A percentile compares a stretch with the other conserved stretches of the same genome.
phyloP scores from a whole-genome alignment of 805 yeast species.

The Candida patagonica region DNA sequence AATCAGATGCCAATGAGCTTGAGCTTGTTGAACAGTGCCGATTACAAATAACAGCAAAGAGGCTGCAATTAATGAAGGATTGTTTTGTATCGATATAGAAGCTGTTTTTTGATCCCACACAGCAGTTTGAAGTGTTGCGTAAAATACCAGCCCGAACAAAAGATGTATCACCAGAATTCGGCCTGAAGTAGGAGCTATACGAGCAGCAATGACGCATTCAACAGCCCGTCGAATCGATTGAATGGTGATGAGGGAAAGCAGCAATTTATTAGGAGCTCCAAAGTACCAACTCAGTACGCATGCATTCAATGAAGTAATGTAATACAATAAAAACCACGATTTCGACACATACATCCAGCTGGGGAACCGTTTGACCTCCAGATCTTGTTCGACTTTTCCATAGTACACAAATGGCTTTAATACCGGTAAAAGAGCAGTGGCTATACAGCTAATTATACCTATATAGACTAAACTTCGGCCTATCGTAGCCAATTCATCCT shows the following conservation, averaged over 20 bases:
- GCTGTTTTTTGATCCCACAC: conserved; percentile 2
- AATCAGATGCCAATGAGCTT: conserved; percentile 42
- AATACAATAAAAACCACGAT: conserved; percentile 27
- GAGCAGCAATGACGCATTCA: conserved; percentile 40
- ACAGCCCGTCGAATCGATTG: conserved; percentile 43
- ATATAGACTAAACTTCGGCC: background rate
- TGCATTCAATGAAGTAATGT: conserved; percentile 15
- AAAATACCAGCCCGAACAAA: conserved; percentile 46
- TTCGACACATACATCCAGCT: conserved; percentile 24
- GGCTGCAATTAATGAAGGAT: background rate
- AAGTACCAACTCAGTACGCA: background rate
- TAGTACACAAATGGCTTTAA: conserved; percentile 18
- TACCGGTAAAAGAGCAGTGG: background rate
- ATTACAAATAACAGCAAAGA: conserved; percentile 24
- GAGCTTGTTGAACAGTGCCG: conserved; percentile 38
- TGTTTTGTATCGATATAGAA: conserved; percentile 1
- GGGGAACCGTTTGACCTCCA: background rate
- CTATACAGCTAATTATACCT: background rate
- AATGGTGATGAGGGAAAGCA: conserved; percentile 17
- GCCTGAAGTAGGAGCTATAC: conserved; percentile 32
- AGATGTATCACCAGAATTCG: conserved; percentile 44
- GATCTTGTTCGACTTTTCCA: conserved; percentile 20
- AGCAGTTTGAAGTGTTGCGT: conserved; percentile 19
- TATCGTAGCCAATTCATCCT: background rate
- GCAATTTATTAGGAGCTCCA: conserved; percentile 4